A percentile compares a stretch with the other conserved stretches of the same genome.
These are phyloP conservation scores for Aspergillus sp. DNA, from an alignment of 2,329 filamentous ascomycete genomes.

Conservation along the genomic window DNA sequence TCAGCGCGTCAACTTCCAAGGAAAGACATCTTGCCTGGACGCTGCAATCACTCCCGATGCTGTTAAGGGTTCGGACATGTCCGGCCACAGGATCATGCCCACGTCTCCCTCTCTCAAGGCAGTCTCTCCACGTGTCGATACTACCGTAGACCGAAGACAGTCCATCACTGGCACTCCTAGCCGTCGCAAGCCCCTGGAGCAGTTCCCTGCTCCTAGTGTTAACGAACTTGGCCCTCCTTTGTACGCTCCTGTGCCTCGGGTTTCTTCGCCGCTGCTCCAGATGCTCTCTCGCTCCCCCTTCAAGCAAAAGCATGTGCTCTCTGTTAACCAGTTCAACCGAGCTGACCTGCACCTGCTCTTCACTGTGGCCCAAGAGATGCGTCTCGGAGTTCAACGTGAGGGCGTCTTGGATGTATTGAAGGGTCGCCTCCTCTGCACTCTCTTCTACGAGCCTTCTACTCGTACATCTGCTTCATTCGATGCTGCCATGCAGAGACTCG, in stretches of 20 bases:
- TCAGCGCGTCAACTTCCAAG: conserved; percentile 73
- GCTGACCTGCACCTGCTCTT: conserved; percentile 90
- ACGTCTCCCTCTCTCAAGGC: conserved; percentile 60
- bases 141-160: conserved; percentile 36
- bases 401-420: conserved; percentile 85
- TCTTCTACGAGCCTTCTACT: conserved; percentile 98
- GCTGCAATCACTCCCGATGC: conserved; percentile 60
- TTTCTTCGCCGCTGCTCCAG: conserved; percentile 61
- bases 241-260: conserved; percentile 52
- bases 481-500: conserved; percentile 96
- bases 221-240: conserved; percentile 42
- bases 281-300: conserved; percentile 80
- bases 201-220: conserved; percentile 25
- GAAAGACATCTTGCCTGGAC: conserved; percentile 73
- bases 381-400: conserved; percentile 86
- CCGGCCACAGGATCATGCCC: conserved; percentile 56
- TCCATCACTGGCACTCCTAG: conserved; percentile 40
- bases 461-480: conserved; percentile 95
- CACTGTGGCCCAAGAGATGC: conserved; percentile 97
- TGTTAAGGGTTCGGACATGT: conserved; percentile 72
- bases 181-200: conserved; percentile 31
- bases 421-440: conserved; percentile 80
- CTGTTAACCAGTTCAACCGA: conserved; percentile 85
- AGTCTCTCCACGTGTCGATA: conserved; percentile 43
- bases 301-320: conserved; percentile 86